Evolutionary conservation across 495 filamentous ascomycete genomes (phyloP).

Genomic region (Filosporella fistucella): DNA sequence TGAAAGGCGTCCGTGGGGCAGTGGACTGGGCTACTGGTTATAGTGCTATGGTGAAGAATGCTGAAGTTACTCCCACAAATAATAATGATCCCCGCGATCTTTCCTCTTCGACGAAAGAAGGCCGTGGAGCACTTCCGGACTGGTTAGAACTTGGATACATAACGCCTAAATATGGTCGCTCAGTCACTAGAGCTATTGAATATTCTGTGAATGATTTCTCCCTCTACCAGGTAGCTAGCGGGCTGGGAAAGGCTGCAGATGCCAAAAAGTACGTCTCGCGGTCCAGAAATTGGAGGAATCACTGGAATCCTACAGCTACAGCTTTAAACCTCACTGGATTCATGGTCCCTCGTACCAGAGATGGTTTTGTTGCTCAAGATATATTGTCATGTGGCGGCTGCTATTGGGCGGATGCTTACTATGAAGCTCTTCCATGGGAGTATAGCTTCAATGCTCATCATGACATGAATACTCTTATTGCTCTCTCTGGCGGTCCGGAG

Average conservation of each 20-base stretch:
- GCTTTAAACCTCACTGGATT: constrained; percentile 59
- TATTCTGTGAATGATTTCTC: constrained; percentile 68
- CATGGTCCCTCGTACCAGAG: constrained; percentile 51
- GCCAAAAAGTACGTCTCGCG: constrained; percentile 57
- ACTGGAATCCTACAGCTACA: constrained; percentile 57
- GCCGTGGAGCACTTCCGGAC: constrained; percentile 65
- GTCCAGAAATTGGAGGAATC: constrained; percentile 67
- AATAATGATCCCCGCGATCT: constrained; percentile 56
- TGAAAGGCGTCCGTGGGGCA: constrained; percentile 60
- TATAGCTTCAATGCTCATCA: constrained; percentile 68
- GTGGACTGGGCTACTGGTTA: constrained; percentile 70
- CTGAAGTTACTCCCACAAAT: constrained; percentile 54
- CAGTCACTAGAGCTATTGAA: constrained; percentile 63
- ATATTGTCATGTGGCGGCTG: constrained; percentile 60
- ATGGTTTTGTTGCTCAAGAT: constrained; percentile 57
- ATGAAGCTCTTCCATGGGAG: constrained; percentile 63
- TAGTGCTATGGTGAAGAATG: constrained; percentile 65
- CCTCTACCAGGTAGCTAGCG: constrained; percentile 54
- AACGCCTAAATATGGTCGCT: constrained; percentile 54
- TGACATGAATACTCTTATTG: constrained; percentile 57
- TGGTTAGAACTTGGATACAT: constrained; percentile 63
- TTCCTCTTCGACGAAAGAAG: constrained; percentile 64
- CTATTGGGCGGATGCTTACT: constrained; percentile 59
- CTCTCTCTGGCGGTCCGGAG: constrained; percentile 49
- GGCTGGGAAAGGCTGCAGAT: constrained; percentile 48